A percentile compares a stretch with the other conserved stretches of the same genome.
These are phyloP conservation scores for Rhizoctonia solani DNA, from an alignment of 1,284 basidiomycete species.

Conservation along the genomic window DNA sequence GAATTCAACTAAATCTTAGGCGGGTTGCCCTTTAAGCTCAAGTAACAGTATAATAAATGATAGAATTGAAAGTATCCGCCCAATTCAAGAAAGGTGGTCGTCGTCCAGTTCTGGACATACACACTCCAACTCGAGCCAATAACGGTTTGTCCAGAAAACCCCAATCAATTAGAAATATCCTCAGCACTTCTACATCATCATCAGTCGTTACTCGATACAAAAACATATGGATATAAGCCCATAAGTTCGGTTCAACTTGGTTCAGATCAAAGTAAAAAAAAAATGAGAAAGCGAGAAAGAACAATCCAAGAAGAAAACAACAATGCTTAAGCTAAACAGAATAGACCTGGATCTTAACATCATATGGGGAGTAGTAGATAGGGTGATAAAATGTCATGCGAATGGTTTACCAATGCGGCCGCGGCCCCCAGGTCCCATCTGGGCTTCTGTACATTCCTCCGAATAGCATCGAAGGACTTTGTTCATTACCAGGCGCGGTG, in stretches of 20 bases:
- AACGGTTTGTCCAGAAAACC: neutral
- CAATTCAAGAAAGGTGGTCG: neutral
- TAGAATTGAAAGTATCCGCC: neutral
- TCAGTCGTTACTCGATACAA: constrained; percentile 16
- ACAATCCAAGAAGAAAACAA: constrained; percentile 6
- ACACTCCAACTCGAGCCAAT: neutral
- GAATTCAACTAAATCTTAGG: neutral
- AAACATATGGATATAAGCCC: neutral
- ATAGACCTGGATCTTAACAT: neutral
- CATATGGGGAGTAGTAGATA: neutral
- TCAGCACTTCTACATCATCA: no score
- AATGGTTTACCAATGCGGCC: constrained; percentile 4
- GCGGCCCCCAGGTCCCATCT: constrained; percentile 29
- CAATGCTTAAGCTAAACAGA: neutral
- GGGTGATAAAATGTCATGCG: neutral
- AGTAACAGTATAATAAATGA: neutral
- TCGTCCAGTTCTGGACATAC: neutral
- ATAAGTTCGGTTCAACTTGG: no score
- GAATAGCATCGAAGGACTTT: constrained; percentile 27
- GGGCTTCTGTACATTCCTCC: constrained; percentile 28
- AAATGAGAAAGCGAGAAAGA: neutral
- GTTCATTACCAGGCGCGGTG: neutral
- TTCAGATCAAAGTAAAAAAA: neutral
- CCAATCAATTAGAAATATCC: neutral
- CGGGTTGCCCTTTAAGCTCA: neutral